A percentile compares a stretch with the other conserved stretches of the same genome.
Conservation (phyloP, 2,329 filamentous ascomycete species). For the Colletotrichum neosansevieriae region DNA sequence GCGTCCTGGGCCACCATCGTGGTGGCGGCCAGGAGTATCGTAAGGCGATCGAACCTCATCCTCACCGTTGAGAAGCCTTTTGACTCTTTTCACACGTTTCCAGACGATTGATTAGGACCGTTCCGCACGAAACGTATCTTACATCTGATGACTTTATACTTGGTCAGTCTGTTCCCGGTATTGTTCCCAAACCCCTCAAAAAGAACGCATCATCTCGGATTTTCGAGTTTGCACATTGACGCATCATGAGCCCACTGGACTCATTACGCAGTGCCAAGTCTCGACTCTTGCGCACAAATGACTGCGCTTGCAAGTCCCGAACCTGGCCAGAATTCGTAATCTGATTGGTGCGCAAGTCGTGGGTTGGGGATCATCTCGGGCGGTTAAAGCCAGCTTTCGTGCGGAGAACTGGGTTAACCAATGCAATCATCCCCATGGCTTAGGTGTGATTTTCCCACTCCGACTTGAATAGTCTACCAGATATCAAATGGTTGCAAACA, state of each 20-base stretch:
- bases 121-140: too few species aligned
- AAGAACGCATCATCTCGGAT: neutral
- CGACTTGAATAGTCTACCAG: neutral
- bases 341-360: conserved; percentile 33
- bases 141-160: neutral
- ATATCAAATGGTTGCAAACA: too few species aligned
- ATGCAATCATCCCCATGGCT: neutral
- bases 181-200: too few species aligned
- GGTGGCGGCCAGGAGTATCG: conserved; percentile 3
- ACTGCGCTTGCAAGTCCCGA: neutral
- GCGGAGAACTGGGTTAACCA: conserved; percentile 6
- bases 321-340: neutral
- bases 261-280: conserved; percentile 13
- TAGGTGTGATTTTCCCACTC: too few species aligned
- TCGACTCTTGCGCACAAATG: conserved; percentile 37
- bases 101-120: too few species aligned
- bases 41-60: conserved; percentile 15
- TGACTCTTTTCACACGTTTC: too few species aligned
- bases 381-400: conserved; percentile 30
- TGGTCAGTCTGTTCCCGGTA: neutral
- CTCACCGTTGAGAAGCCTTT: neutral
- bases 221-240: neutral
- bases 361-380: conserved; percentile 19
- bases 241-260: neutral
- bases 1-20: conserved; percentile 5